These are phyloP conservation scores for Boletus edulis DNA, from an alignment of 768 basidiomycete species.

Conservation along the genomic window DNA sequence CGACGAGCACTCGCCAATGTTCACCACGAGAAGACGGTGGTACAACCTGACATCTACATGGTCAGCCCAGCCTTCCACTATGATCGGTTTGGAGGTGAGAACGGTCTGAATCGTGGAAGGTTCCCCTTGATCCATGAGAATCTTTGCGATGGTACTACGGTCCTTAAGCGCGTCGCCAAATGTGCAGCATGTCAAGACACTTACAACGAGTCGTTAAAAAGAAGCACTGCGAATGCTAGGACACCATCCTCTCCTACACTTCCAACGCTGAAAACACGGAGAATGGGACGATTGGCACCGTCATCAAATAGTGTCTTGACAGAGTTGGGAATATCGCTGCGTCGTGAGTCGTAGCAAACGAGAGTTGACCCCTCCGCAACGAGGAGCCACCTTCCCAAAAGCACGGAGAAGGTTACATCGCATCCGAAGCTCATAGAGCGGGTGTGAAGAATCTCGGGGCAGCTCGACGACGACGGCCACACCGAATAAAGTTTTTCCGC, in stretches of 20 bases:
- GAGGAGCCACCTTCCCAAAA: slow-evolving; percentile 8
- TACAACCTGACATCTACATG: slow-evolving; percentile 3
- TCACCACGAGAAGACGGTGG: slow-evolving; percentile 7
- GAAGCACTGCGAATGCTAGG: slow-evolving; percentile 6
- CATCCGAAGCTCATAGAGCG: not conserved
- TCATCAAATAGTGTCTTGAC: not conserved
- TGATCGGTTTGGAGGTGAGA: not conserved
- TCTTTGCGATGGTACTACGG: slow-evolving; percentile 1
- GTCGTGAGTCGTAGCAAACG: slow-evolving; percentile 9
- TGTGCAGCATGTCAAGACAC: not conserved
- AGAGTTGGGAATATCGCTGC: not conserved
- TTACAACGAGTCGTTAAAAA: slow-evolving; percentile 2
- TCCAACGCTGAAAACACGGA: not conserved
- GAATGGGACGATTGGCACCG: not conserved
- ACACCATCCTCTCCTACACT: not conserved
- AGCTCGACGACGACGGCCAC: slow-evolving; percentile 5
- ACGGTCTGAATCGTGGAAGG: not conserved
- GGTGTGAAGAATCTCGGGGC: not conserved
- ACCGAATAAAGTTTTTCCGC: not conserved
- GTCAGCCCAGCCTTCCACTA: not conserved
- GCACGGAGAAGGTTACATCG: not conserved
- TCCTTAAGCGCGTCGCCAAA: not conserved
- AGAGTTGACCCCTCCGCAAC: slow-evolving; percentile 8
- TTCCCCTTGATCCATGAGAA: not conserved
- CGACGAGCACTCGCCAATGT: not conserved